A percentile compares a stretch with the other conserved stretches of the same genome.
phyloP scores from a whole-genome alignment of 2,329 filamentous ascomycete genomes.

The Colletotrichum endophyticum region DNA sequence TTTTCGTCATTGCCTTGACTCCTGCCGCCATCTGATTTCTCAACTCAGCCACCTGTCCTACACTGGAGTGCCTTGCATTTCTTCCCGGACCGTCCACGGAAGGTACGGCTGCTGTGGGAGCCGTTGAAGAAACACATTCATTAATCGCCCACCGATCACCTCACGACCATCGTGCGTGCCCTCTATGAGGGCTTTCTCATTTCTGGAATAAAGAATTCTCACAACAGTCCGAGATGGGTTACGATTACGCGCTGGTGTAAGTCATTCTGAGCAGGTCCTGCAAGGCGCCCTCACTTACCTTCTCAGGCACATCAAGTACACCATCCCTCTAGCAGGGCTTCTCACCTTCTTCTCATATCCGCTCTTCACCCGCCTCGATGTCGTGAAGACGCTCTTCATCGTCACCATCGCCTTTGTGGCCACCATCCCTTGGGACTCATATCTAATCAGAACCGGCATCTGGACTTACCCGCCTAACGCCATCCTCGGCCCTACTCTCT shows the following conservation, averaged over 20 bases:
- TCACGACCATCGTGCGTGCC: not conserved
- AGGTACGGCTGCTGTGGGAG: not conserved
- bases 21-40: not conserved
- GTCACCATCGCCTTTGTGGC: slow-evolving; percentile 67
- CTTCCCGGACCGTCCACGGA: not conserved
- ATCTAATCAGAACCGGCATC: slow-evolving; percentile 69
- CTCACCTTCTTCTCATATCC: slow-evolving; percentile 66
- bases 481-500: slow-evolving; percentile 66
- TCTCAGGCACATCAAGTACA: slow-evolving; percentile 68
- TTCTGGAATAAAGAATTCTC: not conserved
- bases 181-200: not conserved
- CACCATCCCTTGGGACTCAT: slow-evolving; percentile 79
- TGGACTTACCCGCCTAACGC: slow-evolving; percentile 75
- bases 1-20: slow-evolving; percentile 8
- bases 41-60: not conserved
- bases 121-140: not conserved
- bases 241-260: slow-evolving; percentile 68
- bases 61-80: not conserved
- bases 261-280: slow-evolving; percentile 27
- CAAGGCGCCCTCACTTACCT: not conserved
- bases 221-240: slow-evolving; percentile 50
- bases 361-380: slow-evolving; percentile 64
- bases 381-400: slow-evolving; percentile 66
- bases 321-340: slow-evolving; percentile 64
- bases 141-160: not conserved